Evolutionary conservation across 2,329 filamentous ascomycete genomes (phyloP).

Genomic region (Colletotrichum spaethianum): DNA sequence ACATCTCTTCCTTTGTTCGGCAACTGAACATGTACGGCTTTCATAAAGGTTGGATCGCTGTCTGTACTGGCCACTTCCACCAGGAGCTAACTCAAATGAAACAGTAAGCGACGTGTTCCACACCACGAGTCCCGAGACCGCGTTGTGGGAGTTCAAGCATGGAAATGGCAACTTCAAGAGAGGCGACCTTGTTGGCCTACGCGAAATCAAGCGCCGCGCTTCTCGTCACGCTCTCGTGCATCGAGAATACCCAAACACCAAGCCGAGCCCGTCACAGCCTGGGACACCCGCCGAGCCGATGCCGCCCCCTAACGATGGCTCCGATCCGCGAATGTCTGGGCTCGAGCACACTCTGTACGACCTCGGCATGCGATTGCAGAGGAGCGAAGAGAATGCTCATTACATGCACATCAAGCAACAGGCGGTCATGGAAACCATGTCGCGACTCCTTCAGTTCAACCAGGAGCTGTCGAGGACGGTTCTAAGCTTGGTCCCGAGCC

Average conservation of each 20-base stretch:
- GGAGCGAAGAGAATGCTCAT: constrained; percentile 87
- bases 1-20: constrained; percentile 97
- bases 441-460: constrained; percentile 81
- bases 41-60: constrained; percentile 82
- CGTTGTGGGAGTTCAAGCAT: constrained; percentile 99
- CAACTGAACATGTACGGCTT: constrained; percentile 99
- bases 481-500: constrained; percentile 79
- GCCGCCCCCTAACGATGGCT: constrained; percentile 74
- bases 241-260: constrained; percentile 87
- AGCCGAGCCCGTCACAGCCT: constrained; percentile 81
- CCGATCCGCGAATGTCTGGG: constrained; percentile 80
- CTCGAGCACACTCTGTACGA: constrained; percentile 90
- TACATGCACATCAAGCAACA: constrained; percentile 87
- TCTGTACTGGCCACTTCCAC: not conserved
- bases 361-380: constrained; percentile 79
- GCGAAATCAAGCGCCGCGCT: constrained; percentile 95
- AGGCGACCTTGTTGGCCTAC: constrained; percentile 89
- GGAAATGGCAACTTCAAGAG: constrained; percentile 97
- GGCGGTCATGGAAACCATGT: constrained; percentile 84
- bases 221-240: constrained; percentile 95
- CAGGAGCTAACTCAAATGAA: constrained; percentile 43
- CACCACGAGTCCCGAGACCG: constrained; percentile 91
- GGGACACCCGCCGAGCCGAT: constrained; percentile 89
- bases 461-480: constrained; percentile 86
- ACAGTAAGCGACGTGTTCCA: constrained; percentile 98